Evolutionary conservation across 2,329 filamentous ascomycete genomes (phyloP).

Genomic region (Leptoxyphium fumago): DNA sequence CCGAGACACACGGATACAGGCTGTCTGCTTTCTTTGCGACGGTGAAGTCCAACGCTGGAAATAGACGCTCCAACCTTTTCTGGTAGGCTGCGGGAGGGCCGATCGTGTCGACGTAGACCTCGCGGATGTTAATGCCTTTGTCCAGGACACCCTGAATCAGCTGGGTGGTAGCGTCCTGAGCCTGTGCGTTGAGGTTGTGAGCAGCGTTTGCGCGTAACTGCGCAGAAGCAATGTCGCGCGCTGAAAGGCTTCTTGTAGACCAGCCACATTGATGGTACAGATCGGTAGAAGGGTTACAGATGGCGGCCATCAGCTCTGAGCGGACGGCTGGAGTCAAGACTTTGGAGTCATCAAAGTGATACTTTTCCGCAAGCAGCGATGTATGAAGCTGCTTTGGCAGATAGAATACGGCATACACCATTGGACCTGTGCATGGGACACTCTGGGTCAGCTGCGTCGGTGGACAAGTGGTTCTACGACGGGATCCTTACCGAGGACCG

Average conservation of each 20-base stretch:
- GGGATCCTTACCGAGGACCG: slow-evolving; percentile 65
- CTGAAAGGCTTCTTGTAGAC: slow-evolving; percentile 68
- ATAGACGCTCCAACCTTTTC: slow-evolving; percentile 65
- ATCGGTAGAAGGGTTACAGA: slow-evolving; percentile 51
- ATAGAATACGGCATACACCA: slow-evolving; percentile 60
- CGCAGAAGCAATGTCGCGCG: slow-evolving; percentile 63
- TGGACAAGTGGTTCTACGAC: slow-evolving; percentile 1
- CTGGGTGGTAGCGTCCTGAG: slow-evolving; percentile 77
- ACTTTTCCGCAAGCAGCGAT: slow-evolving; percentile 58
- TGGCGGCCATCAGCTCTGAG: slow-evolving; percentile 51
- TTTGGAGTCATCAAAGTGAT: slow-evolving; percentile 93
- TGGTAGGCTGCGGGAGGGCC: slow-evolving; percentile 74
- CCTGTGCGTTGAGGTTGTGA: slow-evolving; percentile 94
- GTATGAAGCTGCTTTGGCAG: slow-evolving; percentile 49
- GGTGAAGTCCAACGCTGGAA: slow-evolving; percentile 48
- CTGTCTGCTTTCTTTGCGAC: slow-evolving; percentile 68
- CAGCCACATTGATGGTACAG: slow-evolving; percentile 59
- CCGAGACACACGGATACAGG: slow-evolving; percentile 81
- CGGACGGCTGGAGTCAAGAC: slow-evolving; percentile 71
- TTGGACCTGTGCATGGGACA: slow-evolving; percentile 33
- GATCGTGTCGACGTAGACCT: slow-evolving; percentile 93
- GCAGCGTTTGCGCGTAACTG: slow-evolving; percentile 52
- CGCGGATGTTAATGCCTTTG: slow-evolving; percentile 63
- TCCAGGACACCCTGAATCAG: slow-evolving; percentile 66
- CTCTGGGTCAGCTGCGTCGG: slow-evolving; percentile 3